Evolutionary conservation across 2,329 filamentous ascomycete genomes (phyloP), one percentile per base, ranked within the genome.

Genomic region (Metarhizium guizhouense): DNA sequence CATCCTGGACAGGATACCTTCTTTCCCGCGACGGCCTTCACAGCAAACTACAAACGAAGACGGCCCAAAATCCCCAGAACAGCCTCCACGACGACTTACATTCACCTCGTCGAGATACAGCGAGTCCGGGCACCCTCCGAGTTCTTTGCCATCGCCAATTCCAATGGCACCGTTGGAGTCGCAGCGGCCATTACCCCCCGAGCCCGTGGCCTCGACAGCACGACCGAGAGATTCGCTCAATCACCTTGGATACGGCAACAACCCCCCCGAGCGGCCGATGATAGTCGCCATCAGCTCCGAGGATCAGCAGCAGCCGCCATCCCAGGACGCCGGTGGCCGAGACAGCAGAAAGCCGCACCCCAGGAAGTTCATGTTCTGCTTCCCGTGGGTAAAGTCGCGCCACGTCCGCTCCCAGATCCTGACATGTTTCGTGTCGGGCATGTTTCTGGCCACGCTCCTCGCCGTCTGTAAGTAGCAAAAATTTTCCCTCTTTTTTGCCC

Each of bases 341-440:
- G 38, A 11, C 25, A 36, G 40, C 25, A 54, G 40, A 32, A 56
- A 58, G 34, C 30, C 52, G 20, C 51, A 13, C 29, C 54, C 51
- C 2, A 75, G 72, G 51, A 68, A 67, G 14, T 82, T 82, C 56
- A 60, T 83, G 4, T 76, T 77, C 55, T 83, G 80, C 63, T 75
- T 82, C 55, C 79, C 82, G 3, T 78, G 77, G 70, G 67, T 84
- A 53, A 75, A 76, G 63, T 83, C 82, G 47, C 70, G 70, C 51
- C 75, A 73, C 53, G 73, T 82, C 57, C 77, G 82, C 42, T 68
- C 73, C 42, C 81, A 83, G 60, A 76, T 85, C 43, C 64, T 86
- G 55, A 77, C 78, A 36, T 85, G 81, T 64, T 76, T 87, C 29
- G 77, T 88, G 6, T 87, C 87, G 6, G 87, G 85, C 1, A 58